Evolutionary conservation across 1,284 basidiomycete species (phyloP), one percentile per base, ranked within the genome.

Genomic region (Sphaerobolus stellatus): DNA sequence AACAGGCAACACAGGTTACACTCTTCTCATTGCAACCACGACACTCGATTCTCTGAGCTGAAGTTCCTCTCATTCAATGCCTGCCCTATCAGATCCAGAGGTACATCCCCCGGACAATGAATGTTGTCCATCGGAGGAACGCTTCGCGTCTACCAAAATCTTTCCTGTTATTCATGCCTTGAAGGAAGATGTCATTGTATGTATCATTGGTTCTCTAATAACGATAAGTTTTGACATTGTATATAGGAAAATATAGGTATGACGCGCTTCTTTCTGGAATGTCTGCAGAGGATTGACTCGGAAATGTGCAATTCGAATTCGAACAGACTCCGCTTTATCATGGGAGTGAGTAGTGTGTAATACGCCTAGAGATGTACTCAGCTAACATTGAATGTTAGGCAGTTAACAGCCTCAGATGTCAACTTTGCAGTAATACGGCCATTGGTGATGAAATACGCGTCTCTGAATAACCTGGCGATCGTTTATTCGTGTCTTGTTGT

Each of bases 361-460:
- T 43, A 22, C 31, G 54, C 45, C 22, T 52, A n/a, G 44, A 52
- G 50, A 46, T 36, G 14, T 13, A 52, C 41, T 30, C 28, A 24
- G 45, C 25, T 56, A 14, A 59, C 34, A 38, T 28, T n/a, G 7
- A 51, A 41, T n/a, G 47, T 9, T 58, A 90, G 86, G 14, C 88
- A 92, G 64, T 76, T 92, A 51, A 87, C 84, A 14, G 87, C 90
- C 1, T 84, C 91, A 2, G 90, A 93, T 62, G 81, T 95, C 71
- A 90, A 92, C 65, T 92, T 92, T 62, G 80, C 88, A 5, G 75
- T 94, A 50, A 83, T 94, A 27, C 81, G 91, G 9, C 92, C 92
- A 1, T 71, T 94, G 25, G 86, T 93, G 3, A 74, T 81, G 64
- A 90, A 88, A 62, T 93, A 91, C 73, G 86, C 90, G 24, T 80